A percentile compares a stretch with the other conserved stretches of the same genome.
These are phyloP conservation scores for Hirsutella thompsonii DNA, from an alignment of 2,329 filamentous ascomycete species.

Conservation along the genomic window DNA sequence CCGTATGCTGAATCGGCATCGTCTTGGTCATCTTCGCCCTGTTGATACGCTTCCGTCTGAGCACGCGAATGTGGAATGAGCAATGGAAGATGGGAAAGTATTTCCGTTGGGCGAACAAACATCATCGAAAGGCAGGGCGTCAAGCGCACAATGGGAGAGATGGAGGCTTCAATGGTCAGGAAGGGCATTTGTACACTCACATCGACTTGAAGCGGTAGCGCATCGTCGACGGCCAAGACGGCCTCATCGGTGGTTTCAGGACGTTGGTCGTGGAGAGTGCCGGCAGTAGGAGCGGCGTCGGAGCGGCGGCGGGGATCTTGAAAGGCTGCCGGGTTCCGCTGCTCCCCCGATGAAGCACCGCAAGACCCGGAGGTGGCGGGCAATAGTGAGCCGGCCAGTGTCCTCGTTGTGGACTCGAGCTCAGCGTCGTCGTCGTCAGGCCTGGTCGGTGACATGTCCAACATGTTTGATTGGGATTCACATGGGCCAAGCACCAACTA, in stretches of 20 bases:
- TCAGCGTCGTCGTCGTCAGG: background rate
- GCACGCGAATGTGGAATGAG: background rate
- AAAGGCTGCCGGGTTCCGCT: background rate
- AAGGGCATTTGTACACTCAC: constrained; percentile 5
- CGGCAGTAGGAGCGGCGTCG: background rate
- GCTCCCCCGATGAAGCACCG: background rate
- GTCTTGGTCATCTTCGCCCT: constrained; percentile 9
- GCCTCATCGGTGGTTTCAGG: background rate
- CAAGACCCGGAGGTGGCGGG: background rate
- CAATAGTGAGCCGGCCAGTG: background rate
- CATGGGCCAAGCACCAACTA: too few species aligned
- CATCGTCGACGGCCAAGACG: constrained; percentile 6
- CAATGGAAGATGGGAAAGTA: too few species aligned
- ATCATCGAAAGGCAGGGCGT: background rate
- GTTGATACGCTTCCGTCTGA: constrained; percentile 6
- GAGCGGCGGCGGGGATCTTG: background rate
- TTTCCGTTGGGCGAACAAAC: too few species aligned
- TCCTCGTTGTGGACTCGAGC: background rate
- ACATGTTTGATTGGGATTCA: background rate
- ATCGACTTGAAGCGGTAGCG: constrained; percentile 13
- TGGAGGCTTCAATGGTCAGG: too few species aligned
- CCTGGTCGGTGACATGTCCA: background rate
- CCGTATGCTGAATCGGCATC: constrained; percentile 21
- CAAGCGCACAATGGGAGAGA: too few species aligned
- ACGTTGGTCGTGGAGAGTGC: background rate